Evolutionary conservation across 805 yeast species (phyloP).

Genomic region (Middelhovenomyces tepae): DNA sequence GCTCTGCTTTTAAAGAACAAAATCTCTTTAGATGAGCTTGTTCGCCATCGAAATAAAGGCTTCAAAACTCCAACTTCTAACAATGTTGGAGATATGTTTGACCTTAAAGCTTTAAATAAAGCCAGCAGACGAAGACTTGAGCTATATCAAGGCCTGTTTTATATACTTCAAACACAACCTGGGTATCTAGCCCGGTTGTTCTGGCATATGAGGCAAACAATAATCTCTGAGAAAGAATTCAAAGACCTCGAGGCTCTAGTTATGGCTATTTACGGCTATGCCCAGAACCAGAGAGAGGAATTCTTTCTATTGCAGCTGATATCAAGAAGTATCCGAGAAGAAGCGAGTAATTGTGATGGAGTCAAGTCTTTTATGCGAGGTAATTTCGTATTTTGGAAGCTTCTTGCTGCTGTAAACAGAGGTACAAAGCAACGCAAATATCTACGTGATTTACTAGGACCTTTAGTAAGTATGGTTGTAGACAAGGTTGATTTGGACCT

Average conservation of each 20-base stretch:
- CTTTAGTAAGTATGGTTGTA: slow-evolving; percentile 26
- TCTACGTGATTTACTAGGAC: slow-evolving; percentile 29
- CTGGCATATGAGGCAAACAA: slow-evolving; percentile 22
- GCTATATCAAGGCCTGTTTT: slow-evolving; percentile 68
- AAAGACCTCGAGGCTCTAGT: slow-evolving; percentile 25
- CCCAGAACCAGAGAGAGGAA: slow-evolving; percentile 56
- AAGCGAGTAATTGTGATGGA: slow-evolving; percentile 14
- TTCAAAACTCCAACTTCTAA: slow-evolving; percentile 11
- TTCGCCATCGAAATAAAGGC: slow-evolving; percentile 34
- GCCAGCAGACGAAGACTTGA: slow-evolving; percentile 43
- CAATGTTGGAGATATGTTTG: slow-evolving; percentile 26
- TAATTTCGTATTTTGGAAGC: slow-evolving; percentile 35
- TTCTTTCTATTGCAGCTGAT: slow-evolving; percentile 53
- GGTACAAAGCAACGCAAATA: slow-evolving; percentile 28
- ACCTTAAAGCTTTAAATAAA: slow-evolving; percentile 31
- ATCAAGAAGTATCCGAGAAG: slow-evolving; percentile 25
- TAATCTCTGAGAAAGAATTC: slow-evolving; percentile 25
- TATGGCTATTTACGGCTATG: slow-evolving; percentile 28
- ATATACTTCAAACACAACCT: slow-evolving; percentile 77
- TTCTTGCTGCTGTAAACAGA: slow-evolving; percentile 33
- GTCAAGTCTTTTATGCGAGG: slow-evolving; percentile 19
- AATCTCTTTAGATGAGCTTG: slow-evolving; percentile 64
- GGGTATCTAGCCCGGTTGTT: slow-evolving; percentile 54
- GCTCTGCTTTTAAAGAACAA: slow-evolving; percentile 72
- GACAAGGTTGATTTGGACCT: slow-evolving; percentile 39